Evolutionary conservation across 1,139 yeast species (phyloP).

Genomic region (Geotrichum armillariae): DNA sequence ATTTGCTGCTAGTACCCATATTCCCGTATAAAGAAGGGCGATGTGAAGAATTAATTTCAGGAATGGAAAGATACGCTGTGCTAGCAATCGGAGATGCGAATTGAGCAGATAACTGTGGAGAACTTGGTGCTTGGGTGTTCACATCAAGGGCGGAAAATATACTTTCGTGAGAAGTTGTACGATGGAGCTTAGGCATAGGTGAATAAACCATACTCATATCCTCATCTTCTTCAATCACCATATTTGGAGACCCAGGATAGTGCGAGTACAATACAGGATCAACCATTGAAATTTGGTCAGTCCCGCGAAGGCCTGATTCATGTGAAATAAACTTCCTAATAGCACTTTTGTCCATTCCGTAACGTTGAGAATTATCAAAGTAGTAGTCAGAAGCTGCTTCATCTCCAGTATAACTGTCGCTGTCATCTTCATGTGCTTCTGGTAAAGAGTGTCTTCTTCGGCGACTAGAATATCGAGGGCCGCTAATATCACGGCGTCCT

Average conservation of each 20-base stretch:
- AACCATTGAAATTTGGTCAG: conserved; percentile 8
- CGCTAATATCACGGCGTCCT: neutral
- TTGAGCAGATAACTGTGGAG: neutral
- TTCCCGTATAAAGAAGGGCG: conserved; percentile 5
- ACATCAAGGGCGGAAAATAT: conserved; percentile 23
- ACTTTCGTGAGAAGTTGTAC: conserved; percentile 27
- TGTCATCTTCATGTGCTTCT: conserved; percentile 8
- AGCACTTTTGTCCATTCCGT: conserved; percentile 1
- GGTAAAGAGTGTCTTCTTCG: neutral
- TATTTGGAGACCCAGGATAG: conserved; percentile 16
- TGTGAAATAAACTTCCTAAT: conserved; percentile 14
- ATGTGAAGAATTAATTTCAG: conserved; percentile 8
- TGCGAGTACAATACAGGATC: conserved; percentile 9
- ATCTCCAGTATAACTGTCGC: conserved; percentile 7
- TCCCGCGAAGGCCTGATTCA: conserved; percentile 14
- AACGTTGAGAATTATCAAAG: neutral
- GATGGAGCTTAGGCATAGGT: conserved; percentile 9
- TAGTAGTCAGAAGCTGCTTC: neutral
- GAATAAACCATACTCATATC: neutral
- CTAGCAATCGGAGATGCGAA: neutral
- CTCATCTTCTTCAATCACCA: conserved; percentile 8
- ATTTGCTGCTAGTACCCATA: conserved; percentile 3
- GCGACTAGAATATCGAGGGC: conserved; percentile 1
- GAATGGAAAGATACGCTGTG: neutral
- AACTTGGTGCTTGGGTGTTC: neutral